These are phyloP conservation scores for Tolypocladium album DNA, from an alignment of 2,329 filamentous ascomycete species.

Conservation along the genomic window DNA sequence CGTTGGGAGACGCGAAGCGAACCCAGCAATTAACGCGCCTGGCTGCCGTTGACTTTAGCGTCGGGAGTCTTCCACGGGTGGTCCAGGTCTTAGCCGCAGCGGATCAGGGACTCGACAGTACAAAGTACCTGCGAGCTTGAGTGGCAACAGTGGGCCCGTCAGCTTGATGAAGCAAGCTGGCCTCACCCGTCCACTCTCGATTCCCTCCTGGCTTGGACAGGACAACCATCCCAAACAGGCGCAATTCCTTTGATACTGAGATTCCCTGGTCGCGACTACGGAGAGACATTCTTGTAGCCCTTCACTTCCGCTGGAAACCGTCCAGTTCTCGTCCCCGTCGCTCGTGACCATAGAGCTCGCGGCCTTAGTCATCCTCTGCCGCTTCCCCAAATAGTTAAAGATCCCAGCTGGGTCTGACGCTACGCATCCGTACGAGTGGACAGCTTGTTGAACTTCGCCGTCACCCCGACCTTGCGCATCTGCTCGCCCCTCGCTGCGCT, in stretches of 20 bases:
- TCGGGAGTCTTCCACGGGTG: not conserved
- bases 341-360: not conserved
- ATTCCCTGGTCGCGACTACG: not conserved
- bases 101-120: no score
- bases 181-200: not conserved
- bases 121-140: no score
- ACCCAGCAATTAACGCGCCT: constrained; percentile 3
- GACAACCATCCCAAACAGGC: not conserved
- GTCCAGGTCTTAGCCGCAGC: not conserved
- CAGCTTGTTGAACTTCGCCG: constrained; percentile 4
- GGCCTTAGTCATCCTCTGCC: constrained; percentile 2
- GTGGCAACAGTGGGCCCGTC: not conserved
- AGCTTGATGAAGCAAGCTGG: not conserved
- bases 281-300: not conserved
- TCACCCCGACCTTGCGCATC: not conserved
- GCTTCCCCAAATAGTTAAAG: not conserved
- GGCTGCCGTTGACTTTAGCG: not conserved
- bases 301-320: not conserved
- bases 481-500: not conserved
- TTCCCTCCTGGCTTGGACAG: not conserved
- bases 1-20: constrained; percentile 1
- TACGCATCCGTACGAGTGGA: constrained; percentile 4
- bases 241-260: not conserved
- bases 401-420: not conserved
- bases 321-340: no score